Base-by-base conservation (phyloP, 169 alveolate genomes). In the Cryptosporidium xiaoi region DNA sequence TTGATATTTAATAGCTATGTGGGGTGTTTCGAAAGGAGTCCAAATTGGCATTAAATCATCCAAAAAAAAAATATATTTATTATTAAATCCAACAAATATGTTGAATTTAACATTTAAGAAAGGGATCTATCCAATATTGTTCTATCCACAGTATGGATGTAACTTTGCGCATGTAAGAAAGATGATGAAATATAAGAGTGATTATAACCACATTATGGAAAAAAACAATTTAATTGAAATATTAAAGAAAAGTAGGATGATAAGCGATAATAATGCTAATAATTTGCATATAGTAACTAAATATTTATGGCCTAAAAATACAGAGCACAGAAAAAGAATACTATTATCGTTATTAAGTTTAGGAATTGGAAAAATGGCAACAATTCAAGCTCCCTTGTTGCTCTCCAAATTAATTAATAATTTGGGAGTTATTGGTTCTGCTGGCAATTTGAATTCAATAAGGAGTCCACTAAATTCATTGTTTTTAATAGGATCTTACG, bases 371-470 rank as follows among this genome's bases (percentile, higher is more conserved):
- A 91, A 91, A 66, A 27, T 90, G 27, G 90, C 85, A 8, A 91
- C 94, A 48, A 83, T 90, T 31, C 93, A 90, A 58, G 94, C 92
- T 20, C 94, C 94, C 1, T 58, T 91, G 18, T 71, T 90, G 50
- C 83, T 91, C 58, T 90, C 92, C 56, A 55, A 53, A 34, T 68
- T 91, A 20, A 84, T 91, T 33, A 91, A 91, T 58, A 56, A 24
- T 77, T 67, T 89, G 60, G 82, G 68, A 58, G 29, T 8, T 31
- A 40, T 51, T 5, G n/a, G 34, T 8, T 53, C 87, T 6, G 20
- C 50, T 10, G 64, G 27, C 2, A 27, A 34, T 10, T 31, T 40
- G 2, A 3, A 15, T 24, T 50, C 65, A 24, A 34, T 48, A 18
- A 44, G 29, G 6, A 62, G 27, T 27, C 20, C 31, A 20, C 60